phyloP scores from a whole-genome alignment of 73 alveolate genomes.

The Tetrahymena thermophila region DNA sequence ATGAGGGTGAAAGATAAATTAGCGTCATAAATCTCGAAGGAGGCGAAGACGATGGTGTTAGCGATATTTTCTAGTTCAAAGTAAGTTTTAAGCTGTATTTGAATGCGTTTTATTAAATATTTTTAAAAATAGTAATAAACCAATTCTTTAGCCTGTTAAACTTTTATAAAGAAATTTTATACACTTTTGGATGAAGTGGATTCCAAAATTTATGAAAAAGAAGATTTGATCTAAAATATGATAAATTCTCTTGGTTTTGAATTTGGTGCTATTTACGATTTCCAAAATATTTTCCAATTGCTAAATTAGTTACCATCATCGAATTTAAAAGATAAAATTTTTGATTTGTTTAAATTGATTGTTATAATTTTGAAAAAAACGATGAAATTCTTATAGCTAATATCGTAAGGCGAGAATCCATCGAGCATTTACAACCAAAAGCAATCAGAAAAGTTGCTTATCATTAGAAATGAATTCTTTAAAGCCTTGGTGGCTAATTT shows the following conservation, averaged over 20 bases:
- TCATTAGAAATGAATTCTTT: neutral
- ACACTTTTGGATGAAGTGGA: neutral
- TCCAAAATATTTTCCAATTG: neutral
- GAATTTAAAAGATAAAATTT: neutral
- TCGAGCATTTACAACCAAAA: neutral
- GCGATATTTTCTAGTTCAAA: neutral
- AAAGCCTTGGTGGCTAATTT: neutral
- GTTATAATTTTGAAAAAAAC: neutral
- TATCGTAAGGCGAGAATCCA: neutral
- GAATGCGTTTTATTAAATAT: neutral
- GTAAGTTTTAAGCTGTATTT: neutral
- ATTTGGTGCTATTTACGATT: neutral
- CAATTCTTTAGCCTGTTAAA: neutral
- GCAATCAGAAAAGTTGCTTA: neutral
- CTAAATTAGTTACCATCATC: neutral
- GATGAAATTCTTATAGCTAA: neutral
- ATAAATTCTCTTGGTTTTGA: neutral
- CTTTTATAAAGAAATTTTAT: neutral
- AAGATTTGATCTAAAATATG: neutral
- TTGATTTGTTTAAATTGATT: neutral
- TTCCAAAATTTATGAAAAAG: neutral
- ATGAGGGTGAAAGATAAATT: neutral
- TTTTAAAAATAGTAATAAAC: neutral
- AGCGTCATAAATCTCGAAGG: neutral
- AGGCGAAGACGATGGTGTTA: neutral